Conservation (phyloP, 176 grass and related monocot genomes). For the Triticum dicoccoides region DNA sequence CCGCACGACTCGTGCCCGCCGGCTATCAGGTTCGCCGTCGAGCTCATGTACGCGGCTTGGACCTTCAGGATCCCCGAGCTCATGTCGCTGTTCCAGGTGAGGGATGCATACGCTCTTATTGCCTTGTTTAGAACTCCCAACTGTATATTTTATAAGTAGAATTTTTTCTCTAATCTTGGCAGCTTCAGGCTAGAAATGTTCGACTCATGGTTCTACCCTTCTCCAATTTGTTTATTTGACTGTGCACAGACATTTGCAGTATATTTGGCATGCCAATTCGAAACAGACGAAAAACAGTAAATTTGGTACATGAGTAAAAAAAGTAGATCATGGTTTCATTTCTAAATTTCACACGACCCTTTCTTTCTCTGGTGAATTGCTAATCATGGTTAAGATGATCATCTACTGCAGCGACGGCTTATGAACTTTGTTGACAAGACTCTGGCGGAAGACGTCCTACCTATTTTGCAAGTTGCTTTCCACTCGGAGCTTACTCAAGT, state of each 20-base stretch:
- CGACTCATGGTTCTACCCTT: neutral
- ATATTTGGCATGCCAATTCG: neutral
- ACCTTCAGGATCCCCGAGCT: conserved; percentile 82
- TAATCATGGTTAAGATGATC: conserved; percentile 21
- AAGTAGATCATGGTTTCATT: neutral
- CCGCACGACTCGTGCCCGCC: conserved; percentile 87
- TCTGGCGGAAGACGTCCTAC: conserved; percentile 78
- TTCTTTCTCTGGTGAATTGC: neutral
- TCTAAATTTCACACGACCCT: neutral
- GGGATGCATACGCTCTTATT: neutral
- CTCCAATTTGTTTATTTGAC: neutral
- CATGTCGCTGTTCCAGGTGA: conserved; percentile 83
- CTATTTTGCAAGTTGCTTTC: conserved; percentile 78
- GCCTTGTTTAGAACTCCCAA: neutral
- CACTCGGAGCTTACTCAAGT: conserved; percentile 58
- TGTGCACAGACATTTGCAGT: neutral
- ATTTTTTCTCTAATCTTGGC: neutral
- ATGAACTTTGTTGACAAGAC: conserved; percentile 93
- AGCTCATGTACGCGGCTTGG: conserved; percentile 76
- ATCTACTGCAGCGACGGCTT: conserved; percentile 75
- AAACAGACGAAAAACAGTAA: neutral
- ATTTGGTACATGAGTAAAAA: neutral
- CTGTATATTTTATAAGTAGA: neutral
- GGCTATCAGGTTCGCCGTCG: conserved; percentile 64
- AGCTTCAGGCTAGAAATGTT: neutral